These are phyloP conservation scores for Monosporascus sp. DNA, from an alignment of 2,329 filamentous ascomycete genomes.

Conservation along the genomic window DNA sequence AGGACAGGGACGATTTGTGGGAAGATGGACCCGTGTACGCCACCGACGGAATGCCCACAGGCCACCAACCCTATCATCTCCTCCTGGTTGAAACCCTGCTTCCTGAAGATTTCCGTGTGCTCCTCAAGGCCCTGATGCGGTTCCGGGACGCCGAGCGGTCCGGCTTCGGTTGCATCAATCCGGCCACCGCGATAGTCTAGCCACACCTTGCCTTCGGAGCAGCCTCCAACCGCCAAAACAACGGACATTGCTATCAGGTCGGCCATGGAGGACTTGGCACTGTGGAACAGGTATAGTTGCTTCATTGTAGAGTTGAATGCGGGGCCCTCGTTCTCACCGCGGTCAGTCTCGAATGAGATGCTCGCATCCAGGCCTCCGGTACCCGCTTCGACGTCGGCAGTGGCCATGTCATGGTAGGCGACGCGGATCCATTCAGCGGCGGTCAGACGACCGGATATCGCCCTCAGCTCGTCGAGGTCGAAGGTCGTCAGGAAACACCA, in stretches of 20 bases:
- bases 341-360: slow-evolving; percentile 23
- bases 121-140: slow-evolving; percentile 17
- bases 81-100: slow-evolving; percentile 18
- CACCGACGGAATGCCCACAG: slow-evolving; percentile 22
- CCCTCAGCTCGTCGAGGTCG: background rate
- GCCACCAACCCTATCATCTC: slow-evolving; percentile 22
- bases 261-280: slow-evolving; percentile 13
- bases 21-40: background rate
- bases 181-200: slow-evolving; percentile 23
- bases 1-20: slow-evolving; percentile 3
- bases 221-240: slow-evolving; percentile 23
- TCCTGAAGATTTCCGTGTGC: slow-evolving; percentile 18
- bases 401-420: slow-evolving; percentile 23
- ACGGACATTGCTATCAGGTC: slow-evolving; percentile 23
- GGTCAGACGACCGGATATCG: slow-evolving; percentile 17
- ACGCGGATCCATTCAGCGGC: slow-evolving; percentile 23
- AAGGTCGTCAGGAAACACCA: background rate
- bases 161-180: slow-evolving; percentile 19
- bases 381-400: slow-evolving; percentile 16
- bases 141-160: slow-evolving; percentile 23
- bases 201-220: slow-evolving; percentile 15
- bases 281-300: slow-evolving; percentile 17
- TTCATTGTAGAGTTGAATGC: slow-evolving; percentile 17
- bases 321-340: slow-evolving; percentile 20
- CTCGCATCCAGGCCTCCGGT: slow-evolving; percentile 25